Percentiles rank a stretch among this genome's conserved stretches.
phyloP scores from a whole-genome alignment of 2,329 filamentous ascomycete genomes.

The Phialemonium atrogriseum region DNA sequence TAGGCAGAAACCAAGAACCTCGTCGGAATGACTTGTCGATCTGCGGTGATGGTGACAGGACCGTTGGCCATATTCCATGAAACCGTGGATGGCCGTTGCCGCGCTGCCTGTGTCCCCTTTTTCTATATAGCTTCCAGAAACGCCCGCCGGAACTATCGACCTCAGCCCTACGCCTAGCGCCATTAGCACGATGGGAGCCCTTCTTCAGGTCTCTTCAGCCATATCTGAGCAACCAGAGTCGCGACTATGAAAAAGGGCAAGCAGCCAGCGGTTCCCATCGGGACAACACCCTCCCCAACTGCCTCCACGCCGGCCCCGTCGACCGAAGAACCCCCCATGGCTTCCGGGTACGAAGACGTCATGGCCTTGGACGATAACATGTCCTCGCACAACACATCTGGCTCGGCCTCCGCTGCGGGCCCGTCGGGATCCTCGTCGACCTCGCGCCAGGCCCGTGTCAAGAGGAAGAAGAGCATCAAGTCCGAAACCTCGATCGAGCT shows the following conservation, averaged over 20 bases:
- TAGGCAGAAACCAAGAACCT: too few relatives aligned
- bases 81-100: too few relatives aligned
- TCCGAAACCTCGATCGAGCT: conserved; percentile 32
- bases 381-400: conserved; percentile 5
- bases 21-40: too few relatives aligned
- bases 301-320: neutral
- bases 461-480: conserved; percentile 29
- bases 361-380: conserved; percentile 16
- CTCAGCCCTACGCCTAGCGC: too few relatives aligned
- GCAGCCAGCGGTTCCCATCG: conserved; percentile 4
- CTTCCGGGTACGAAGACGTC: conserved; percentile 17
- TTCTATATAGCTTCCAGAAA: conserved; percentile 18
- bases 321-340: conserved; percentile 1
- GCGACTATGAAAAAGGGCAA: conserved; percentile 14
- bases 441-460: conserved; percentile 5
- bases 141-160: too few relatives aligned
- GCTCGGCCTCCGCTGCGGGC: conserved; percentile 6
- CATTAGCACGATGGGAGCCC: too few relatives aligned
- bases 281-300: neutral
- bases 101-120: too few relatives aligned
- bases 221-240: neutral
- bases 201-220: neutral
- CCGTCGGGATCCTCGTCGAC: conserved; percentile 10
- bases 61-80: too few relatives aligned
- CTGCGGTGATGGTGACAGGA: too few relatives aligned